Evolutionary conservation across 2,329 filamentous ascomycete species (phyloP).

Genomic region (Phoma herbarum): DNA sequence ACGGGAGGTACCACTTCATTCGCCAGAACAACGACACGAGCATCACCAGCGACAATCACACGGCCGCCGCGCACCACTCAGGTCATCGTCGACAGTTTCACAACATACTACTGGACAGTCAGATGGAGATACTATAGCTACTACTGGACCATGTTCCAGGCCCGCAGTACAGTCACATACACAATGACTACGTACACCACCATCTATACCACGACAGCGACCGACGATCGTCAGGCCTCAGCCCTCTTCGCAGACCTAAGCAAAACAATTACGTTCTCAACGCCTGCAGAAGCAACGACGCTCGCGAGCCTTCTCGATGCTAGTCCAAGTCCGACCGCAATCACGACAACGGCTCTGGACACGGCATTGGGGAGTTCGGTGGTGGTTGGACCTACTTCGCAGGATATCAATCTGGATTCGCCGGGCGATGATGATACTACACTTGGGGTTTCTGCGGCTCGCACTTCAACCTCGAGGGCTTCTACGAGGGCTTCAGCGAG

Average conservation of each 20-base stretch:
- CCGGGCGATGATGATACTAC: slow-evolving; percentile 1
- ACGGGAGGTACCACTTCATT: slow-evolving; percentile 23
- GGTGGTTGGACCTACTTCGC: slow-evolving; percentile 3
- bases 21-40: slow-evolving; percentile 11
- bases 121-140: slow-evolving; percentile 30
- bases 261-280: slow-evolving; percentile 21
- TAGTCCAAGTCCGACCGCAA: slow-evolving; percentile 9
- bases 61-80: slow-evolving; percentile 18
- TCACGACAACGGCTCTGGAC: neutral
- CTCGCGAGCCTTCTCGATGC: slow-evolving; percentile 14
- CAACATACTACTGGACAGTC: slow-evolving; percentile 30
- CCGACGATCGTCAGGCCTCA: slow-evolving; percentile 18
- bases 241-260: slow-evolving; percentile 23
- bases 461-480: neutral
- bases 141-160: slow-evolving; percentile 24
- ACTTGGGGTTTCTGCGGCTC: neutral
- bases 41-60: slow-evolving; percentile 15
- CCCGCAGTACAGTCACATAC: slow-evolving; percentile 25
- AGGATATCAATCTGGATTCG: neutral
- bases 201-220: slow-evolving; percentile 29
- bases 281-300: slow-evolving; percentile 22
- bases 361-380: slow-evolving; percentile 2
- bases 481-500: slow-evolving; percentile 1
- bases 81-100: slow-evolving; percentile 13
- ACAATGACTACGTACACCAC: slow-evolving; percentile 26